phyloP scores from a whole-genome alignment of 2,329 filamentous ascomycete species.

The Aspergillus proliferans region DNA sequence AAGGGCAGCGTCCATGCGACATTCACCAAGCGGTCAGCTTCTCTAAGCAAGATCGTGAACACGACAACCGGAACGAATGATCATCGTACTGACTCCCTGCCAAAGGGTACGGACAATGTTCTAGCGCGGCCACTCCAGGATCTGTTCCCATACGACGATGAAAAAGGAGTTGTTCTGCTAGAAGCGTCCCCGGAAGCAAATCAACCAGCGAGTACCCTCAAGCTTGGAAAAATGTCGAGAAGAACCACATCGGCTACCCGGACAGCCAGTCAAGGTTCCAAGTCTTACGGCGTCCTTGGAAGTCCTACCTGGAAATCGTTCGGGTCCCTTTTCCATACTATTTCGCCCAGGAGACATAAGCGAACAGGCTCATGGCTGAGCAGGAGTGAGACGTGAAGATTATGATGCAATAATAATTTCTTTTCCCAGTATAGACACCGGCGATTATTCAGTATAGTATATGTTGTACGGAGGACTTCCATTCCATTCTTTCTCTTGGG shows the following conservation, averaged over 20 bases:
- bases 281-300: neutral
- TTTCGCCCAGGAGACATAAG: neutral
- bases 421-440: too few species aligned
- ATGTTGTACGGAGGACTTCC: neutral
- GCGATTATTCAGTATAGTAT: too few species aligned
- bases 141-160: neutral
- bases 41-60: constrained; percentile 33
- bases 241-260: neutral
- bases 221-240: neutral
- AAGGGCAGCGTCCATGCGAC: constrained; percentile 62
- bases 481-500: neutral
- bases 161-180: neutral
- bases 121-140: neutral
- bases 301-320: neutral
- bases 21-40: constrained; percentile 66
- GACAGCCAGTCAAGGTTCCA: neutral
- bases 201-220: neutral
- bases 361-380: neutral
- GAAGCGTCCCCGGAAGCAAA: neutral
- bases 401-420: too few species aligned
- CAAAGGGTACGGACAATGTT: neutral
- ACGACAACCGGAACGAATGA: constrained; percentile 9
- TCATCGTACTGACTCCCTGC: neutral
- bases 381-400: neutral
- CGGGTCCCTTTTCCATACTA: neutral